Evolutionary conservation across 2,329 filamentous ascomycete genomes (phyloP).

Genomic region (Ophiostoma piceae): DNA sequence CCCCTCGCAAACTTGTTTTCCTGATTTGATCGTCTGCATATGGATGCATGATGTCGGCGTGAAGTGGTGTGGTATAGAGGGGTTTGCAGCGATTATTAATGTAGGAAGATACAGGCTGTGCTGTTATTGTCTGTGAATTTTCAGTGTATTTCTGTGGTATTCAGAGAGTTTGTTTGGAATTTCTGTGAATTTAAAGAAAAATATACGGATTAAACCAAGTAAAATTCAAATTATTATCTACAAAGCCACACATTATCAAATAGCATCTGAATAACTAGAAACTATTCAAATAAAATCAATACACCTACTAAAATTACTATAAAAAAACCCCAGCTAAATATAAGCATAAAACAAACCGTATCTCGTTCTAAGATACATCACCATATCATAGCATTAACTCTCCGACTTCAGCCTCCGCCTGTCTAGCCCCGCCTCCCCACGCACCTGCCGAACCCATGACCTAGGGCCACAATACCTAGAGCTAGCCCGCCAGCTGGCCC

Average conservation of each 20-base stretch:
- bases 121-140: neutral
- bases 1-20: neutral
- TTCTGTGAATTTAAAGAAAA: neutral
- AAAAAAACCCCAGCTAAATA: neutral
- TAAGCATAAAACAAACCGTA: neutral
- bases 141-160: neutral
- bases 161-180: neutral
- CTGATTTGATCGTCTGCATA: neutral
- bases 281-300: neutral
- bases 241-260: neutral
- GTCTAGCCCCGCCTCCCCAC: slow-evolving; percentile 1
- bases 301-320: neutral
- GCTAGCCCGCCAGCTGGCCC: neutral
- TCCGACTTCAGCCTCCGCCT: neutral
- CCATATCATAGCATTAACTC: neutral
- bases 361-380: neutral
- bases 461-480: neutral
- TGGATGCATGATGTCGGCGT: neutral
- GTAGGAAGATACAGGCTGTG: neutral
- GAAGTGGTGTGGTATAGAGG: slow-evolving; percentile 1
- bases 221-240: neutral
- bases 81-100: neutral
- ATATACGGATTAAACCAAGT: neutral
- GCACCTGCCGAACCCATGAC: neutral
- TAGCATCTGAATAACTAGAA: neutral